Evolutionary conservation across 345 rosid species (phyloP).

Genomic region (Boechera stricta): DNA sequence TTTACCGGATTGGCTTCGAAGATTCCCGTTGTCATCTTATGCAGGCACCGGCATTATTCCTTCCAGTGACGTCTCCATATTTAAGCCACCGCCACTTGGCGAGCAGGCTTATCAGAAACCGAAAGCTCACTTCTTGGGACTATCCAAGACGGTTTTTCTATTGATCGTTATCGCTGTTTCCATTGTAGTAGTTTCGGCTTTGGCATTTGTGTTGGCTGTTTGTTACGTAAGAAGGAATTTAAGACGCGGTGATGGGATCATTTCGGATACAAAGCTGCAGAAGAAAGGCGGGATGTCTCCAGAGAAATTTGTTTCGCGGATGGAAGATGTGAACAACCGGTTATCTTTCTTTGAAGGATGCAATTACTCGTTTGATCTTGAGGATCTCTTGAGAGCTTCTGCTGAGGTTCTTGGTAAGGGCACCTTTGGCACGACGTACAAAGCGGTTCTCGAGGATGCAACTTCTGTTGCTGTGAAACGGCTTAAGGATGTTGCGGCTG

Average conservation of each 20-base stretch:
- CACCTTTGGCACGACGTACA: slow-evolving; percentile 88
- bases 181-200: slow-evolving; percentile 52
- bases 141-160: slow-evolving; percentile 60
- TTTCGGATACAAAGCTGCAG: slow-evolving; percentile 54
- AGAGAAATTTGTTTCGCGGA: slow-evolving; percentile 76
- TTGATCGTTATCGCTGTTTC: slow-evolving; percentile 55
- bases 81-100: slow-evolving; percentile 54
- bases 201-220: slow-evolving; percentile 57
- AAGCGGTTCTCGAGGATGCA: slow-evolving; percentile 58
- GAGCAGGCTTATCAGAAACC: slow-evolving; percentile 35
- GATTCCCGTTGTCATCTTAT: slow-evolving; percentile 66
- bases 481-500: slow-evolving; percentile 86
- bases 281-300: slow-evolving; percentile 85
- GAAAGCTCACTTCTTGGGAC: slow-evolving; percentile 41
- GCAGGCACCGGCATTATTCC: slow-evolving; percentile 49
- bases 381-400: slow-evolving; percentile 95
- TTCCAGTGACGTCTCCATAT: slow-evolving; percentile 35
- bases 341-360: slow-evolving; percentile 96
- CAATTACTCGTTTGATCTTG: slow-evolving; percentile 86
- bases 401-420: slow-evolving; percentile 99
- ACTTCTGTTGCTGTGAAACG: slow-evolving; percentile 90
- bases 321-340: slow-evolving; percentile 78
- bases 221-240: slow-evolving; percentile 61
- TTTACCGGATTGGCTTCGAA: slow-evolving; percentile 68
- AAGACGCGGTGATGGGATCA: slow-evolving; percentile 33